Base-by-base conservation (phyloP, 768 basidiomycete genomes). In the Dictyophora rubrovolvata region DNA sequence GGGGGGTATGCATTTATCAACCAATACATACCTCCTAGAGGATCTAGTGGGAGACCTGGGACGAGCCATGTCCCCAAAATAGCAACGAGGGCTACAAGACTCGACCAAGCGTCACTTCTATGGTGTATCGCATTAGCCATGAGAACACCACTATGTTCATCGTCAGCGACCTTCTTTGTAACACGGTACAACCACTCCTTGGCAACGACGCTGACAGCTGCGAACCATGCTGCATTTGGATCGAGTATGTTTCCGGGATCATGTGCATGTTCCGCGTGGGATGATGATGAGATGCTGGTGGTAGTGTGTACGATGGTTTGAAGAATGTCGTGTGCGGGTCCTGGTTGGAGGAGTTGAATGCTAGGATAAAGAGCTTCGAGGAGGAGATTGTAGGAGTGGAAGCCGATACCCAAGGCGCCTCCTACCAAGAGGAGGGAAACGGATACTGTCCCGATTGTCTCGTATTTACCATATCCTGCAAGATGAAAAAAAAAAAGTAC, bases 111-210 rank as follows among this genome's bases (percentile, higher is more conserved):
- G 69, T 99, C 96, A 63, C 90, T 93, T n/a, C 96, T 82, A 72
- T 99, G 96, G 70, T 98, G 95, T 58, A 93, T 79, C 6, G 95
- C 96, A 69, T 98, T 99, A n/a, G 96, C 96, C 18, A 86, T 75
- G 55, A 99, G 73, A 0, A 99, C 96, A 4, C 91, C 89, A 66
- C 88, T 91, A 65, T 85, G 84, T 71, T 97, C 93, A 65, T 91
- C 83, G 59, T 90, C 84, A 11, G 95, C 96, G 33, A 99, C 94
- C 56, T 79, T 81, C 67, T 87, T 88, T 51, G 93, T 98, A 50
- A 86, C 74, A 48, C 93, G 77, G 71, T 95, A 98, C 12, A 99
- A 70, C 86, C 87, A 97, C 71, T 99, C 96, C 69, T 99, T 99
- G 61, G 79, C 71, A 3, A 91, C 53, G 1, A 98, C 83, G 63